phyloP scores from a whole-genome alignment of 371 early-diverging fungal genomes.

The Syncephalastrum racemosum region DNA sequence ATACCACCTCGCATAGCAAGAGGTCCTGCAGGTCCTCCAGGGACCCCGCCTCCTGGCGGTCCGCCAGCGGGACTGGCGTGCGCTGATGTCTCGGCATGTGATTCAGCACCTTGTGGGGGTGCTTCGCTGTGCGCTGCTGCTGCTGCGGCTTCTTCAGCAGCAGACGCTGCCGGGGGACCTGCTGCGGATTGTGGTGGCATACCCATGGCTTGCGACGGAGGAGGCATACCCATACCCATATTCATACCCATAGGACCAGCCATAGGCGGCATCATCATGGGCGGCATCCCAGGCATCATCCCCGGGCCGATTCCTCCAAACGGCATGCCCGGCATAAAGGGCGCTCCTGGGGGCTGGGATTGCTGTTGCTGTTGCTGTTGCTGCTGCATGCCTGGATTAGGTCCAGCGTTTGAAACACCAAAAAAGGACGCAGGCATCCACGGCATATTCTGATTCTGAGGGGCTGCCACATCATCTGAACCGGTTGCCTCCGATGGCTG shows the following conservation, averaged over 20 bases:
- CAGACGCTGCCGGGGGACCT: neutral
- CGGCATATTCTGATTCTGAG: neutral
- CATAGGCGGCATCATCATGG: conserved; percentile 1
- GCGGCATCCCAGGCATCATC: too few relatives aligned
- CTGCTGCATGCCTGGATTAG: neutral
- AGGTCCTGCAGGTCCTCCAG: too few relatives aligned
- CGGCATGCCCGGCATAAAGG: too few relatives aligned
- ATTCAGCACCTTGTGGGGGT: too few relatives aligned
- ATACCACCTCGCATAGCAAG: neutral
- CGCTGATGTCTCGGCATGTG: too few relatives aligned
- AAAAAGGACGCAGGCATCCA: conserved; percentile 19
- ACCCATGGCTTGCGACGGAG: neutral
- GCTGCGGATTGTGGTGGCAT: neutral
- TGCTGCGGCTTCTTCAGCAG: neutral
- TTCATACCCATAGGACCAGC: too few relatives aligned
- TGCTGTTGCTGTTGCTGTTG: neutral
- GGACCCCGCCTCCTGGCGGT: too few relatives aligned
- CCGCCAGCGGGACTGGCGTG: too few relatives aligned
- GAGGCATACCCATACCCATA: neutral
- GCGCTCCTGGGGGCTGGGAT: neutral
- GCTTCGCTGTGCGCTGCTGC: neutral
- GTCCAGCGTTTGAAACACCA: conserved; percentile 5
- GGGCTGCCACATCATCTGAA: too few relatives aligned
- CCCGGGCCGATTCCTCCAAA: too few relatives aligned
- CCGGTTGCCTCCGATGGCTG: neutral